Evolutionary conservation across 1,284 basidiomycete genomes (phyloP), one percentile per base, ranked within the genome.

Genomic region (Vanrija pseudolonga): DNA sequence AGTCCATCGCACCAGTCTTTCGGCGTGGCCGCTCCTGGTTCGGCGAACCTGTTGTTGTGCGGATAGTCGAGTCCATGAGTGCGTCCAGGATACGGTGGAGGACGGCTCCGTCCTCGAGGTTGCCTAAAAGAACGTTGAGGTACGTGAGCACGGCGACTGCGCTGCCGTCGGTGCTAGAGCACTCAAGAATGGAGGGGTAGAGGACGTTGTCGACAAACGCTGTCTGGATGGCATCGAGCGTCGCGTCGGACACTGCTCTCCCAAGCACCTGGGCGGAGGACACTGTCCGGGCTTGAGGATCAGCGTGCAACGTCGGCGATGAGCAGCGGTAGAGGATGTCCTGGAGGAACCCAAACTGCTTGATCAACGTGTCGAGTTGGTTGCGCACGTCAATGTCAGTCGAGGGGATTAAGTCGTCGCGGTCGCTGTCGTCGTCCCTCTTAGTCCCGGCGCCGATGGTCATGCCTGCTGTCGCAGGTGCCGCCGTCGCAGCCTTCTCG

Each of bases 91-190:
- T 53, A 14, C 64, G 54, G 15, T 59, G 40, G 9, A 72, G 54
- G 19, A 74, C 55, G 0, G 66, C 64, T 7, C 87, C 87, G 41
- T 85, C 80, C 51, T 85, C 83, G 15, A 94, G 80, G 0, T 86
- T 88, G 46, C 85, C 82, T 50, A 94, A 82, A 78, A 92, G 86
- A 66, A 89, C 83, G 58, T 97, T 90, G 58, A 98, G 86, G 67
- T 98, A 98, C n/a, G 88, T 91, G 83, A 98, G 87, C 49, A 98
- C 92, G 2, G 95, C 95, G 1, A 96, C 88, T 0, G 93, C 89
- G 61, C 92, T 96, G 22, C 94, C 94, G 73, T 98, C 94, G 6
- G 80, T 72, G 59, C 91, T 89, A 0, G 92, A 94, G 74, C 92
- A 96, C 70, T 98, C 94, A 47, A 97, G 80, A 47, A 98, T 84